Evolutionary conservation across 1,284 basidiomycete genomes (phyloP), one percentile per base, ranked within the genome.

Genomic region (Moesziomyces sp.): DNA sequence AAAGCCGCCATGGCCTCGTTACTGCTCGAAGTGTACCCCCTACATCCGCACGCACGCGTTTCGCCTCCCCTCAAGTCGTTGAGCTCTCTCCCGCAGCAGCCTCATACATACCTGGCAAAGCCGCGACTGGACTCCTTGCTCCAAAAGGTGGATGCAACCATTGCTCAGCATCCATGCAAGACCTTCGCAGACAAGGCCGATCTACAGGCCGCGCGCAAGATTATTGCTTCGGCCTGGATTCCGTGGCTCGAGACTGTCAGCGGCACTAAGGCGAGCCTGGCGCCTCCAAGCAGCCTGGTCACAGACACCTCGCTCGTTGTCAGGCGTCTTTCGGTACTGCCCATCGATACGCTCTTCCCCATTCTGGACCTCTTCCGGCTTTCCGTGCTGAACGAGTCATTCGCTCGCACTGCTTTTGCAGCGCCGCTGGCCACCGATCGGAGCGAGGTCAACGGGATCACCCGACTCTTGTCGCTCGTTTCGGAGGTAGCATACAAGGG

Each of bases 321-420:
- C 23, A 53, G 58, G 52, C 54, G 45, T 11, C 47, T 71, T 11
- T n/a, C 51, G 7, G 52, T 26, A 0, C 88, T 94, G 0, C 86
- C 89, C 2, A 73, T 87, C 0, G 87, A 88, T 13, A 86, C 89
- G 46, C 86, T 93, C 11, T 95, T 94, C 85, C 93, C 93, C 0
- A 82, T 94, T 1, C 88, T 91, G 10, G 93, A 95, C 79, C 87
- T 94, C 62, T 94, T 92, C 92, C 88, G 93, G 1, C 86, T 95
- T 0, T 91, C 90, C 0, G 83, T 92, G 9, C 87, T 93, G 28
- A 89, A 93, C 81, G 86, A 87, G 0, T n/a, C 50, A 3, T 67
- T 64, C n/a, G 58, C 63, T 5, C 46, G n/a, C 13, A 40, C 46
- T 26, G 44, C 50, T 13, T 64, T 60, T 48, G 45, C 42, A 35